Percentiles rank a stretch among this genome's conserved stretches.
phyloP scores from a whole-genome alignment of 164 flowering plant genomes.

The Chimonanthus salicifolius region DNA sequence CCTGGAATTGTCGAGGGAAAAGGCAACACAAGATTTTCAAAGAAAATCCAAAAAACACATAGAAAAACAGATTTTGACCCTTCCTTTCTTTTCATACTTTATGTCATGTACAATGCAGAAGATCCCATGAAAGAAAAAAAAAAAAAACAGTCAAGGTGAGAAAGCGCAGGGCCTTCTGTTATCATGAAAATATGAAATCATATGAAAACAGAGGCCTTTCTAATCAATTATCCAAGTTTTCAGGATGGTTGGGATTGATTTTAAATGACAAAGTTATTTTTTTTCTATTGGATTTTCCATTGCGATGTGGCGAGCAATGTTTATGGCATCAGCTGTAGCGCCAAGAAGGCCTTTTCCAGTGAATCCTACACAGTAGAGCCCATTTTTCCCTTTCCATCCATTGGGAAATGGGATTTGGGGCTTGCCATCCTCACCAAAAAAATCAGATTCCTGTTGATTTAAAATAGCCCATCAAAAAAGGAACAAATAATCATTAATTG shows the following conservation, averaged over 20 bases:
- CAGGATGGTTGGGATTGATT: neutral
- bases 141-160: neutral
- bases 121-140: neutral
- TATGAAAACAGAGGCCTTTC: neutral
- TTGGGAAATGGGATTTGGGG: constrained; percentile 53
- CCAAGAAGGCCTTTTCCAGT: constrained; percentile 67
- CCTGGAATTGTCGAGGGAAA: neutral
- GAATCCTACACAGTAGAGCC: constrained; percentile 73
- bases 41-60: neutral
- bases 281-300: neutral
- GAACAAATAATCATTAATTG: neutral
- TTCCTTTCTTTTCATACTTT: neutral
- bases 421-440: constrained; percentile 49
- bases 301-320: constrained; percentile 51
- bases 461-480: neutral
- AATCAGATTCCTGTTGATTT: constrained; percentile 45
- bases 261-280: neutral
- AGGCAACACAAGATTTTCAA: neutral
- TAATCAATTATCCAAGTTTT: neutral
- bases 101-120: neutral
- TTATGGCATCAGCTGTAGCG: constrained; percentile 56
- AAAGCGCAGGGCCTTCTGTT: neutral
- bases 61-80: neutral
- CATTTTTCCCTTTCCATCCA: constrained; percentile 64
- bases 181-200: no score